phyloP scores from a whole-genome alignment of 2,329 filamentous ascomycete genomes.

The Boeremia lycopersici region DNA sequence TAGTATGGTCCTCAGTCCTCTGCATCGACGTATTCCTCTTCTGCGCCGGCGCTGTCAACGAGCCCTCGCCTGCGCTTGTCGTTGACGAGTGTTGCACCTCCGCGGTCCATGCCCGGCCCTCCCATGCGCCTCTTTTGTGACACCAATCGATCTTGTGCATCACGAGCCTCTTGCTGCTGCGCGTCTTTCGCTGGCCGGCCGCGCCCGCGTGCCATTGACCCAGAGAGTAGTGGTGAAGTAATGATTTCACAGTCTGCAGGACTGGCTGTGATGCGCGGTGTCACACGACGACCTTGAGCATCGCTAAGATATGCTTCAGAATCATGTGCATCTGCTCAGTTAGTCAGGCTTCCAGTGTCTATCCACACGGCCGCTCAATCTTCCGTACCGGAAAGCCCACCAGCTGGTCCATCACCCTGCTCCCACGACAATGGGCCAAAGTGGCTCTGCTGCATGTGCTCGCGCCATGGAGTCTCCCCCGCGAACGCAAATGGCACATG shows the following conservation, averaged over 20 bases:
- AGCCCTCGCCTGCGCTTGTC: constrained; percentile 57
- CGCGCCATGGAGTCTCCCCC: constrained; percentile 51
- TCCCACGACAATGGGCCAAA: constrained; percentile 61
- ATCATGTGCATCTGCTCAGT: constrained; percentile 45
- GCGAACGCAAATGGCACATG: constrained; percentile 44
- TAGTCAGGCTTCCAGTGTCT: constrained; percentile 25
- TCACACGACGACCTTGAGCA: constrained; percentile 53
- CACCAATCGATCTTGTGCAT: constrained; percentile 53
- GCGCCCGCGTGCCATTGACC: constrained; percentile 42
- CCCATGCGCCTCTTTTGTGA: constrained; percentile 59
- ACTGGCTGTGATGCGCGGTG: constrained; percentile 49
- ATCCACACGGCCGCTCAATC: constrained; percentile 14
- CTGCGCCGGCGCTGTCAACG: constrained; percentile 58
- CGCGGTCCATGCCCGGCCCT: constrained; percentile 57
- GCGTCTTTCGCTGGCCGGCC: constrained; percentile 34
- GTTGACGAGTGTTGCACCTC: constrained; percentile 60
- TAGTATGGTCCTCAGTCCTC: constrained; percentile 25
- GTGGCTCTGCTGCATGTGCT: constrained; percentile 60
- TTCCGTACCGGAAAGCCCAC: constrained; percentile 62
- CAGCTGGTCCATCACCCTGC: constrained; percentile 64
- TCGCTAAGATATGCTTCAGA: constrained; percentile 58
- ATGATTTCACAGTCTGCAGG: constrained; percentile 18
- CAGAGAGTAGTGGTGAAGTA: neutral
- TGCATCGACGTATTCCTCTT: constrained; percentile 49
- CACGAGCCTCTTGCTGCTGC: constrained; percentile 54